Base-by-base conservation (phyloP, 2,329 filamentous ascomycete genomes). In the Cladosporium sp. region DNA sequence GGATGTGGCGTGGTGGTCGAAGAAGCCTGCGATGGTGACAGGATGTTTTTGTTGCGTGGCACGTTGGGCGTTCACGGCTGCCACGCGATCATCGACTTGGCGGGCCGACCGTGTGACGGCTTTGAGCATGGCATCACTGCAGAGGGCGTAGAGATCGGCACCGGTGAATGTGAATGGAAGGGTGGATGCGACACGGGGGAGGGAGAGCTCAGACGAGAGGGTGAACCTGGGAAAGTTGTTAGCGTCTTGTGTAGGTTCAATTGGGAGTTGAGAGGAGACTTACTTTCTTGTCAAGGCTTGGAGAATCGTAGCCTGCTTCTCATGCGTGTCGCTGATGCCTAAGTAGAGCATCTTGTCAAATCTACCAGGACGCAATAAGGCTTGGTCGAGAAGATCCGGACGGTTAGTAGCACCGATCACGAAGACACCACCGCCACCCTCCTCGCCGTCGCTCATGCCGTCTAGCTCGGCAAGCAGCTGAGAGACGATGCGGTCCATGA, bases 321-420 rank as follows among this genome's bases (percentile, higher is more conserved):
- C 88, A 62, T 97, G 92, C 3, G 91, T 96, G 69, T 98, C 93
- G 7, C 89, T 94, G 7, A 98, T 90, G 30, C 93, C 93, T 11
- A 98, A 77, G 64, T 97, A 98, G 25, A 98, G 79, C 91, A 97
- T 95, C 75, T 97, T 97, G 67, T 98, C 93, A 67, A 98, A 97
- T 53, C 92, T 79, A 2, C 92, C 92, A 1, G 92, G 93, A 48
- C 92, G 82, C 38, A 97, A 75, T 51, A 98, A 73, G 4, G 92
- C 93, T 56, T 88, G 88, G 65, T 98, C 92, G 18, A 98, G 78
- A 48, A 97, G 73, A 73, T 98, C 93, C 0, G 93, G 93, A 55
- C 92, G 76, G 72, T 98, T 98, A 4, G 92, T 98, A 3, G 92
- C 92, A 51, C 93, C 92, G 58, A 98, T 95, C 22, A 97, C 93